Evolutionary conservation across 139 green algal genomes (phyloP).

Genomic region (Tetraselmis chui): DNA sequence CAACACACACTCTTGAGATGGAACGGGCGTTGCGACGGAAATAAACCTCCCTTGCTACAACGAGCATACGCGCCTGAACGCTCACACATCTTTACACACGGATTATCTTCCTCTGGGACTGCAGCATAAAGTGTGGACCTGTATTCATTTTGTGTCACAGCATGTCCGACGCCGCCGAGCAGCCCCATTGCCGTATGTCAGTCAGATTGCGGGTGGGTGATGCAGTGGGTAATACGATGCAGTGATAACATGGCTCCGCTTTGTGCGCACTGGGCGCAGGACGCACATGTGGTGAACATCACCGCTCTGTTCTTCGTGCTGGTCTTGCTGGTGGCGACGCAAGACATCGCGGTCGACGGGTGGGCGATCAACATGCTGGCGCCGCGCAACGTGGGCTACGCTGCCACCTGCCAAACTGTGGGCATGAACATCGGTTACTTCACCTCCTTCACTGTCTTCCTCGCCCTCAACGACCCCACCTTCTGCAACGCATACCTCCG

Average conservation of each 20-base stretch:
- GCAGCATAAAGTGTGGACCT: no score
- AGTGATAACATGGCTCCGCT: slow-evolving; percentile 8
- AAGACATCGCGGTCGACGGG: slow-evolving; percentile 92
- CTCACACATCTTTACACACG: no score
- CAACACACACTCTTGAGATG: no score
- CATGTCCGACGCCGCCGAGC: no score
- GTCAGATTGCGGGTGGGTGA: no score
- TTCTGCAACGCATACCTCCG: slow-evolving; percentile 76
- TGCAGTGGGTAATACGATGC: no score
- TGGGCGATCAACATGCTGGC: slow-evolving; percentile 89
- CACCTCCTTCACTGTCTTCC: slow-evolving; percentile 88
- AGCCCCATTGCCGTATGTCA: no score
- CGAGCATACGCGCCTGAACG: no score
- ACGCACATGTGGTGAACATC: slow-evolving; percentile 52
- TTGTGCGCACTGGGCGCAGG: slow-evolving; percentile 18
- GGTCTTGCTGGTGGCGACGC: slow-evolving; percentile 83
- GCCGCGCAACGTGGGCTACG: slow-evolving; percentile 67
- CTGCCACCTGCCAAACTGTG: slow-evolving; percentile 88
- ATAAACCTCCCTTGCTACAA: no score
- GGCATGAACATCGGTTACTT: slow-evolving; percentile 89
- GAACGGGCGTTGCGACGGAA: no score
- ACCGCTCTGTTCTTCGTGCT: slow-evolving; percentile 79
- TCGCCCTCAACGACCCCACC: slow-evolving; percentile 70
- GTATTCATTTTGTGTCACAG: no score
- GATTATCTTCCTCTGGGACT: no score